These are phyloP conservation scores for Pelargonium myrrhifolium DNA, from an alignment of 441 rosid species.

Conservation along the genomic window DNA sequence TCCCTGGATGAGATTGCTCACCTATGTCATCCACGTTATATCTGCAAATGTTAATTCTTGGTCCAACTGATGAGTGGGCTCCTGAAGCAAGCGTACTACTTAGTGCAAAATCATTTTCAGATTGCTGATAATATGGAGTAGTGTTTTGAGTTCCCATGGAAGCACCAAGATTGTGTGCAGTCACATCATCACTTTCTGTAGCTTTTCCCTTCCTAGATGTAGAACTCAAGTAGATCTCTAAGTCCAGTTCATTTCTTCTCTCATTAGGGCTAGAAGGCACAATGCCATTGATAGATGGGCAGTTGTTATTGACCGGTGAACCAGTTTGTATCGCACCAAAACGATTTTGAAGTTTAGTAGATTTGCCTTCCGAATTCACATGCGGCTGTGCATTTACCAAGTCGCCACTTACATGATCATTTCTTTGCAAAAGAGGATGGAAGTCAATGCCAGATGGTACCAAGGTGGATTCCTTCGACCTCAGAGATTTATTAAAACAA, in stretches of 20 bases:
- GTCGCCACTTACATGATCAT: constrained; percentile 35
- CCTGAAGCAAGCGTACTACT: constrained; percentile 25
- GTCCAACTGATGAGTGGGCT: constrained; percentile 24
- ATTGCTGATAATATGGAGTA: constrained; percentile 18
- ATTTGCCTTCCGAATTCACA: constrained; percentile 32
- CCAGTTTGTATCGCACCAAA: constrained; percentile 30
- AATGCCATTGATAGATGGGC: constrained; percentile 24
- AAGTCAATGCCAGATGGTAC: constrained; percentile 51
- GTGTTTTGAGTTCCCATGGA: constrained; percentile 27
- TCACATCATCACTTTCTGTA: constrained; percentile 23
- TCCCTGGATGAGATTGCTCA: constrained; percentile 64
- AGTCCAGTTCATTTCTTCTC: constrained; percentile 47
- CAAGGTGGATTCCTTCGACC: constrained; percentile 38
- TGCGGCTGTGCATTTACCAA: constrained; percentile 23
- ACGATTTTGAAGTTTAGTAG: constrained; percentile 32
- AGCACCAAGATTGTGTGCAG: constrained; percentile 23
- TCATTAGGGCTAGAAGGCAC: constrained; percentile 31
- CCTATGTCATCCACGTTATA: constrained; percentile 34
- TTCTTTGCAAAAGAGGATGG: constrained; percentile 82
- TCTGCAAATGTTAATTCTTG: constrained; percentile 26
- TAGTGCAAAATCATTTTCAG: constrained; percentile 17
- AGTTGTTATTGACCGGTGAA: constrained; percentile 21
- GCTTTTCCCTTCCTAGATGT: constrained; percentile 35
- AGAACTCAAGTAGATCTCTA: constrained; percentile 74
- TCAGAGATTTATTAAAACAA: constrained; percentile 31